A percentile compares a stretch with the other conserved stretches of the same genome.
These are phyloP conservation scores for Lophium mytilinum DNA, from an alignment of 495 filamentous ascomycete species.

Conservation along the genomic window DNA sequence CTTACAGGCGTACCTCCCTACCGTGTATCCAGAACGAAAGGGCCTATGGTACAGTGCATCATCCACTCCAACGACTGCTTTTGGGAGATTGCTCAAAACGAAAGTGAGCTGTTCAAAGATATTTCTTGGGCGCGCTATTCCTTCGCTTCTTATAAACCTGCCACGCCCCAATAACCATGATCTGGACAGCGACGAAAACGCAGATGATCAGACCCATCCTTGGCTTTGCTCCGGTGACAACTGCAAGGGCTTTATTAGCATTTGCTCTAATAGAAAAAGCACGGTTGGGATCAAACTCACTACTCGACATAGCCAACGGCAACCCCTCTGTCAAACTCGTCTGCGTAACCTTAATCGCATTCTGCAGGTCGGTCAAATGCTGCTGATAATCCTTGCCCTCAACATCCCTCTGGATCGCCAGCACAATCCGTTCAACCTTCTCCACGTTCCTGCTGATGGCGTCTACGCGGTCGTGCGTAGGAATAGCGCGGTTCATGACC, in stretches of 20 bases:
- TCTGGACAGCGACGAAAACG: conserved; percentile 68
- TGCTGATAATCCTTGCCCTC: conserved; percentile 64
- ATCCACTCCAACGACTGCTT: too few relatives aligned
- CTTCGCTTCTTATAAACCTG: conserved; percentile 75
- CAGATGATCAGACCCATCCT: conserved; percentile 67
- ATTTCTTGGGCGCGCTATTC: conserved; percentile 79
- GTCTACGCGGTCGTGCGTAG: conserved; percentile 48
- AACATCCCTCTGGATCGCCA: conserved; percentile 55
- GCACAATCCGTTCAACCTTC: conserved; percentile 49
- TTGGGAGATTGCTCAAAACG: too few relatives aligned
- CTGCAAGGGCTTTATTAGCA: conserved; percentile 29
- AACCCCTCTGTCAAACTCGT: conserved; percentile 52
- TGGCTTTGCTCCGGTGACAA: conserved; percentile 50
- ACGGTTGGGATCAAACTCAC: conserved; percentile 37
- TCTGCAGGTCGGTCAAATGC: conserved; percentile 62
- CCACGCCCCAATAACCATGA: conserved; percentile 59
- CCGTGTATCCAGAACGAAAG: too few relatives aligned
- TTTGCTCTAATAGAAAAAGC: background rate
- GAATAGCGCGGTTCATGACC: conserved; percentile 38
- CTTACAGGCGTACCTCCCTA: too few relatives aligned
- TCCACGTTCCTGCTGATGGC: conserved; percentile 37
- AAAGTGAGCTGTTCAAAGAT: conserved; percentile 46
- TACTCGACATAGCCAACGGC: conserved; percentile 41
- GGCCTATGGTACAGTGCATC: too few relatives aligned
- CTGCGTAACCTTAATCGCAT: conserved; percentile 64